These are phyloP conservation scores for Zizania latifolia DNA, from an alignment of 176 grass and related monocot genomes.

Conservation along the genomic window DNA sequence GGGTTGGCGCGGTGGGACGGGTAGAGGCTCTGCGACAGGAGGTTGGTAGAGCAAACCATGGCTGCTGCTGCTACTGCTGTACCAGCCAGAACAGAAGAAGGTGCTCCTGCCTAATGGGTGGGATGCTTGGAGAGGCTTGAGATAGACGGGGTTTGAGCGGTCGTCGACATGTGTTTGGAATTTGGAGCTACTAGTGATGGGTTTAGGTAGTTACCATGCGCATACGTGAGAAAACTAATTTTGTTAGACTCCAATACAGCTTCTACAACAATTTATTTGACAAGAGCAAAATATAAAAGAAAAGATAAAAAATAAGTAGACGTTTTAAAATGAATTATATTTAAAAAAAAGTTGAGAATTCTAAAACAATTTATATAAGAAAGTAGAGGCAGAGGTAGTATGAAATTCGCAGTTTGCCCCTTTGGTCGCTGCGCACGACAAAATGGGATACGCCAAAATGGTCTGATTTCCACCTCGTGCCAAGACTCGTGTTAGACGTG, in stretches of 20 bases:
- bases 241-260: no score
- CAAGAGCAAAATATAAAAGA: no score
- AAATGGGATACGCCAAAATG: background rate
- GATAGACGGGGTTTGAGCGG: background rate
- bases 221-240: no score
- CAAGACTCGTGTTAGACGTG: background rate
- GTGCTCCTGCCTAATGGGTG: background rate
- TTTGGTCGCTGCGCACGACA: background rate
- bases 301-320: no score
- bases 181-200: background rate
- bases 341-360: no score
- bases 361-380: no score
- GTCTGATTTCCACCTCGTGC: background rate
- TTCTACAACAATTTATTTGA: no score
- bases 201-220: no score
- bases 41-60: constrained; percentile 63
- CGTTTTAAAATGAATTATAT: no score
- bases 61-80: background rate
- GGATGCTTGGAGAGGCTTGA: no score
- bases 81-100: background rate
- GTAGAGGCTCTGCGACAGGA: constrained; percentile 62
- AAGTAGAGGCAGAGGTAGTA: no score
- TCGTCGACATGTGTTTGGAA: constrained; percentile 39
- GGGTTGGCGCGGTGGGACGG: constrained; percentile 5
- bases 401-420: no score